Evolutionary conservation across 2,329 filamentous ascomycete genomes (phyloP).

Genomic region (Monilinia laxa): DNA sequence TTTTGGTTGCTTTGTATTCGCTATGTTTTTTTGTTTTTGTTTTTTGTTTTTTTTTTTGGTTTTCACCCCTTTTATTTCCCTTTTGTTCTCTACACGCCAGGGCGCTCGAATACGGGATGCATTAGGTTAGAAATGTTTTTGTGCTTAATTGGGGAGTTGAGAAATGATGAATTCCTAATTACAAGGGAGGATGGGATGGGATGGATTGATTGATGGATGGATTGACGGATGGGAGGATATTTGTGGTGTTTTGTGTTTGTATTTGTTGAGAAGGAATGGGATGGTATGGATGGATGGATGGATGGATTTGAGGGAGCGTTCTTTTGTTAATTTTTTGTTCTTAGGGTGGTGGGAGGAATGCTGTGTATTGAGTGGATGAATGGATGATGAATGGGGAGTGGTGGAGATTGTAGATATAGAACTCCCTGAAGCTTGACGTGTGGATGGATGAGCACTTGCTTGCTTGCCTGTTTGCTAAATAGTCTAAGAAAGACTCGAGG

Average conservation of each 20-base stretch:
- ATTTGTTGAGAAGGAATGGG: constrained; percentile 3
- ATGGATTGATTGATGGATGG: constrained; percentile 10
- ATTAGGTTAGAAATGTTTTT: constrained; percentile 20
- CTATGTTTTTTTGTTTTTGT: constrained; percentile 7
- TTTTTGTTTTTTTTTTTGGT: neutral
- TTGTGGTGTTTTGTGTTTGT: constrained; percentile 4
- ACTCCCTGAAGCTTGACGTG: neutral
- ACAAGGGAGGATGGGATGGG: constrained; percentile 9
- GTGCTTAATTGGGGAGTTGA: constrained; percentile 15
- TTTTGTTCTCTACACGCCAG: constrained; percentile 14
- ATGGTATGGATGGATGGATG: neutral
- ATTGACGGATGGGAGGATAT: constrained; percentile 6
- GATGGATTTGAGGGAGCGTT: constrained; percentile 7
- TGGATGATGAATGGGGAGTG: neutral
- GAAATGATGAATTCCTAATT: neutral
- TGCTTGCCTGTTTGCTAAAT: constrained; percentile 7
- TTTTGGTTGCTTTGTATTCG: constrained; percentile 26
- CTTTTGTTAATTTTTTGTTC: constrained; percentile 10
- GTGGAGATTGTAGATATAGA: constrained; percentile 4
- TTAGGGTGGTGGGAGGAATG: neutral
- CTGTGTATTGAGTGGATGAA: neutral
- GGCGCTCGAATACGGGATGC: constrained; percentile 3
- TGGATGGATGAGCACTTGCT: constrained; percentile 6
- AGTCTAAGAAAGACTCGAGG: neutral
- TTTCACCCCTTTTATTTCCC: neutral